Conservation (phyloP, 441 rosid species). For the Mallotus repandus region DNA sequence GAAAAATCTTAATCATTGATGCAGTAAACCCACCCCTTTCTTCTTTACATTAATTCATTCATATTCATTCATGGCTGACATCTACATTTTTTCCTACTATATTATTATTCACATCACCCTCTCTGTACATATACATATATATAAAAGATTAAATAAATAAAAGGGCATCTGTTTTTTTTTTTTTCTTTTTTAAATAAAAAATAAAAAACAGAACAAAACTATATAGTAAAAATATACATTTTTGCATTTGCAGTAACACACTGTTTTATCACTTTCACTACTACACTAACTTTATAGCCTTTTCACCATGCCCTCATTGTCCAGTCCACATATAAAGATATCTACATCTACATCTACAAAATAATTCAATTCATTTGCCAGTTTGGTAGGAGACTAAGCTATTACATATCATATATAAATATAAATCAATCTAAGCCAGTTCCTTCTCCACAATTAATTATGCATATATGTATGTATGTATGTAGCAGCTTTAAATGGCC, state of each 20-base stretch:
- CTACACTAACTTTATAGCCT: conserved; percentile 29
- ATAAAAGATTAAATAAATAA: too few relatives aligned
- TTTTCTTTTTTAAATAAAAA: conserved; percentile 9
- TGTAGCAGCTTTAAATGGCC: conserved; percentile 10
- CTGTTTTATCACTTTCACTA: conserved; percentile 38
- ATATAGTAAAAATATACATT: too few relatives aligned
- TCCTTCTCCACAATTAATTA: conserved; percentile 15
- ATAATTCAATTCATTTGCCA: conserved; percentile 12
- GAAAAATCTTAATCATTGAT: conserved; percentile 42
- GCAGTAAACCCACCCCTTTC: conserved; percentile 29
- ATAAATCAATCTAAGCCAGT: conserved; percentile 11
- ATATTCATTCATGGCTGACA: too few relatives aligned
- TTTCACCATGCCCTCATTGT: conserved; percentile 1
- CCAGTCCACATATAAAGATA: not conserved
- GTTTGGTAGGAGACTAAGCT: conserved; percentile 36
- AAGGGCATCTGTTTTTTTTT: too few relatives aligned
- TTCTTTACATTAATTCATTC: too few relatives aligned
- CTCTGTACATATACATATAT: too few relatives aligned
- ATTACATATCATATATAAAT: too few relatives aligned
- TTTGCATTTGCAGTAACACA: conserved; percentile 11
- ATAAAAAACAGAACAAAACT: too few relatives aligned
- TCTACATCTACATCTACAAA: not conserved
- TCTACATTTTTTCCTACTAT: too few relatives aligned
- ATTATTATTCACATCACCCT: too few relatives aligned
- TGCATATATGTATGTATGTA: too few relatives aligned